Evolutionary conservation across 129 eudicot species (phyloP).

Genomic region (Artemisia argyi): DNA sequence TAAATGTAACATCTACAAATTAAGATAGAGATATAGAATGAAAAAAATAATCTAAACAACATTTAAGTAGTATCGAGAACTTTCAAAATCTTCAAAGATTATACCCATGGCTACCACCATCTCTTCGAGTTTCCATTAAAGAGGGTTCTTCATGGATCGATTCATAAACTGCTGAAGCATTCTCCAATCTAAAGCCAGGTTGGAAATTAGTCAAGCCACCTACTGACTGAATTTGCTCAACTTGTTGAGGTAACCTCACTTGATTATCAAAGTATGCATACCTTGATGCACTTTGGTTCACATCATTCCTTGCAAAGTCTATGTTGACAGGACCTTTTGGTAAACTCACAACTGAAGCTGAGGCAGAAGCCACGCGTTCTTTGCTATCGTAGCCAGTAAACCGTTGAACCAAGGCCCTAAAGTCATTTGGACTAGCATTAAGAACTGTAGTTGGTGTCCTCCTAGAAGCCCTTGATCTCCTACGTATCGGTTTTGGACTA

Average conservation of each 20-base stretch:
- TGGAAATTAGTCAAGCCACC: slow-evolving; percentile 28
- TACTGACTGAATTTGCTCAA: slow-evolving; percentile 13
- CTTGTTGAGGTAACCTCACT: slow-evolving; percentile 12
- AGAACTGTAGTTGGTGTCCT: slow-evolving; percentile 48
- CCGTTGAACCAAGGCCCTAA: slow-evolving; percentile 60
- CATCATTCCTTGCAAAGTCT: slow-evolving; percentile 36
- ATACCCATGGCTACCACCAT: slow-evolving; percentile 27
- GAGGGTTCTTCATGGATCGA: slow-evolving; percentile 27
- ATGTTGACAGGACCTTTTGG: slow-evolving; percentile 60
- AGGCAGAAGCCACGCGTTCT: neutral
- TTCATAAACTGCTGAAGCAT: slow-evolving; percentile 19
- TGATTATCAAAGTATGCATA: slow-evolving; percentile 15
- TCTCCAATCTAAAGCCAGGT: slow-evolving; percentile 23
- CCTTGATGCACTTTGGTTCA: slow-evolving; percentile 28
- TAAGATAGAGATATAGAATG: neutral
- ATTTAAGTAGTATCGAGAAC: neutral
- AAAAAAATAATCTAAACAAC: slow-evolving; percentile 20
- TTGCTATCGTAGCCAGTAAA: slow-evolving; percentile 51
- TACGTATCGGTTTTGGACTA: slow-evolving; percentile 30
- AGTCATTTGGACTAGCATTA: slow-evolving; percentile 47
- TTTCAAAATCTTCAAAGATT: slow-evolving; percentile 17
- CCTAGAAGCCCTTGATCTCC: slow-evolving; percentile 47
- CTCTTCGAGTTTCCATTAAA: neutral
- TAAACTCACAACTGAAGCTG: slow-evolving; percentile 19
- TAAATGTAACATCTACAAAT: neutral